Percentiles rank a stretch among this genome's conserved stretches.
These are phyloP conservation scores for Phaeosphaeria sp. DNA, from an alignment of 2,329 filamentous ascomycete genomes.

Conservation along the genomic window DNA sequence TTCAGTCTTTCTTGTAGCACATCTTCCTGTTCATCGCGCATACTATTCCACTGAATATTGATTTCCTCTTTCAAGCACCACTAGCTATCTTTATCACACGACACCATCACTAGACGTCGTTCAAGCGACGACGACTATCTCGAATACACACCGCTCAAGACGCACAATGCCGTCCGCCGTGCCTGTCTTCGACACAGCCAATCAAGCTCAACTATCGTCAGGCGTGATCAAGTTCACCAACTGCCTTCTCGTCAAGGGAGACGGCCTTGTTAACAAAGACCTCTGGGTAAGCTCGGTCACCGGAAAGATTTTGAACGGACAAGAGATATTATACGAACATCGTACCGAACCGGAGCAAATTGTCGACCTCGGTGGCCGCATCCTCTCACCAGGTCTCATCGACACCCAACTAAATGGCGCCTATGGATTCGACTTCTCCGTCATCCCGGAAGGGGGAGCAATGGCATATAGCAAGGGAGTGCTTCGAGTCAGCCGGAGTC, in stretches of 20 bases:
- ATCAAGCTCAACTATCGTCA: slow-evolving; percentile 33
- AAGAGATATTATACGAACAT: slow-evolving; percentile 71
- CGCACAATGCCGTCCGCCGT: slow-evolving; percentile 50
- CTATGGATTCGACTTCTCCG: slow-evolving; percentile 91
- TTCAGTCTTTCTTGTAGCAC: slow-evolving; percentile 16
- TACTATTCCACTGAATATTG: not conserved
- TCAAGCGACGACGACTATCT: not conserved
- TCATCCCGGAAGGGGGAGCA: slow-evolving; percentile 66
- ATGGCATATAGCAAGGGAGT: slow-evolving; percentile 76
- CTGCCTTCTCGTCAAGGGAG: slow-evolving; percentile 76
- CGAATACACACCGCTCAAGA: not conserved
- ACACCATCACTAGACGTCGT: too few relatives aligned
- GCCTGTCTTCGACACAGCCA: slow-evolving; percentile 39
- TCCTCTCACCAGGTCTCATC: slow-evolving; percentile 85
- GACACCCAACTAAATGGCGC: slow-evolving; percentile 92
- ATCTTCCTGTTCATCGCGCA: slow-evolving; percentile 13
- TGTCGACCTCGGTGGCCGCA: slow-evolving; percentile 81
- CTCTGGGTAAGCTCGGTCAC: slow-evolving; percentile 86
- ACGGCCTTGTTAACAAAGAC: slow-evolving; percentile 74
- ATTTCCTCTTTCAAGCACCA: not conserved
- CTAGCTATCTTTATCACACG: not conserved
- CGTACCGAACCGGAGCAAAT: slow-evolving; percentile 73
- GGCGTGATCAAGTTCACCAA: slow-evolving; percentile 88
- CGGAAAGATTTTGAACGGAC: slow-evolving; percentile 80
- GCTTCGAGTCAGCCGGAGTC: slow-evolving; percentile 70